Conservation (phyloP, 495 filamentous ascomycete genomes). For the Cryomyces antarcticus region DNA sequence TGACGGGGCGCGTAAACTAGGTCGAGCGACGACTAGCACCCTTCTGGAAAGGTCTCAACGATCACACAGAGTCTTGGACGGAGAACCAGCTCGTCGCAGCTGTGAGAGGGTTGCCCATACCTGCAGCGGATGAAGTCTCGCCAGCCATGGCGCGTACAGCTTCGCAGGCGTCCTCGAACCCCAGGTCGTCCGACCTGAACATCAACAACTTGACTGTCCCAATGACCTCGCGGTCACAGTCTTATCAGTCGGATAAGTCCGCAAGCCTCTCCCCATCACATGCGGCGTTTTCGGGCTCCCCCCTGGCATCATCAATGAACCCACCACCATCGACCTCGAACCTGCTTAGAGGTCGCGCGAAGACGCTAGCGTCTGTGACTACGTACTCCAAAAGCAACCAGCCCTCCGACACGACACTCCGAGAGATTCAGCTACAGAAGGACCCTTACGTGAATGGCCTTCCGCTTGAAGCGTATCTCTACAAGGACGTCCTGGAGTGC, state of each 20-base stretch:
- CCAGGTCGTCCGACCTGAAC: conserved; percentile 23
- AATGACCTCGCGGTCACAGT: conserved; percentile 53
- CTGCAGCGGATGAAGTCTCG: conserved; percentile 57
- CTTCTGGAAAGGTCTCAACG: conserved; percentile 86
- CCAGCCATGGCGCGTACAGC: conserved; percentile 31
- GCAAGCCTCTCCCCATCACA: conserved; percentile 26
- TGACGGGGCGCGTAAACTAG: conserved; percentile 22
- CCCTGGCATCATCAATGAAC: conserved; percentile 17
- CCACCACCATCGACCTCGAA: conserved; percentile 37
- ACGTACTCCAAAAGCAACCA: conserved; percentile 44
- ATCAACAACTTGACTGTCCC: conserved; percentile 54
- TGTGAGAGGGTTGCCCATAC: conserved; percentile 66
- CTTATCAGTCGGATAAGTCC: conserved; percentile 47
- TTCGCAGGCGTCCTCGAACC: conserved; percentile 19
- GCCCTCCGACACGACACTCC: conserved; percentile 47
- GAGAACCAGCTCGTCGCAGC: conserved; percentile 87
- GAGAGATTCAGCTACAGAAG: conserved; percentile 59
- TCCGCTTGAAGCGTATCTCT: conserved; percentile 74
- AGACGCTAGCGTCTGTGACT: conserved; percentile 70
- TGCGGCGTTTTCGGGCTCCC: conserved; percentile 26
- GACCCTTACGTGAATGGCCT: conserved; percentile 86
- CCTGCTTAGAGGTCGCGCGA: conserved; percentile 47
- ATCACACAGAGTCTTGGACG: conserved; percentile 74
- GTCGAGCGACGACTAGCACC: conserved; percentile 84
- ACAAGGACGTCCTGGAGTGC: conserved; percentile 78